phyloP scores from a whole-genome alignment of 2,329 filamentous ascomycete species.

The Hymenotorrendiella dingleyae region DNA sequence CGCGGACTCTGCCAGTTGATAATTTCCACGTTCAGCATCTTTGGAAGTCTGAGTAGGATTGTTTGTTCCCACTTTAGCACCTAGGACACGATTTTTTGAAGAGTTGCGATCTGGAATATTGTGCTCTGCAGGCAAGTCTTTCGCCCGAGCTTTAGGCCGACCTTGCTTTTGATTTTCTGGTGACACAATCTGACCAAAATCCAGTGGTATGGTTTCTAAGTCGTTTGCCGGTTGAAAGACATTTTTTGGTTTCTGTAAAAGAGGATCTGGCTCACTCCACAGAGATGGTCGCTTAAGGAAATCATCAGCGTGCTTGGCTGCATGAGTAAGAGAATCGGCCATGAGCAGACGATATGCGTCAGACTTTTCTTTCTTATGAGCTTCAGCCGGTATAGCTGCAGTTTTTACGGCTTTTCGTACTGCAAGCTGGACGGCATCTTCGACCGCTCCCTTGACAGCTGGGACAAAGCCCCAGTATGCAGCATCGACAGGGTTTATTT shows the following conservation, averaged over 20 bases:
- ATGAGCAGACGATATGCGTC: conserved; percentile 21
- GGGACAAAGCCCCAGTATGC: conserved; percentile 28
- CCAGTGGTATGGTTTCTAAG: conserved; percentile 13
- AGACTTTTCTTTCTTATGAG: conserved; percentile 16
- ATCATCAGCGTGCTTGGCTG: conserved; percentile 21
- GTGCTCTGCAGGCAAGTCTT: conserved; percentile 6
- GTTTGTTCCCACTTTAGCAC: conserved; percentile 9
- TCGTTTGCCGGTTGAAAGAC: conserved; percentile 1
- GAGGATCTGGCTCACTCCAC: conserved; percentile 9
- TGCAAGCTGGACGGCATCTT: conserved; percentile 25
- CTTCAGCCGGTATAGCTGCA: conserved; percentile 16
- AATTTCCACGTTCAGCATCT: conserved; percentile 6
- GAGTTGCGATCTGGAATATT: conserved; percentile 18
- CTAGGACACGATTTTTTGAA: conserved; percentile 16
- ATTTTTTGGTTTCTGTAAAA: conserved; percentile 2
- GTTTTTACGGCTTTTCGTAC: conserved; percentile 24
- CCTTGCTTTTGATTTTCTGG: conserved; percentile 7
- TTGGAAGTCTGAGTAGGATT: conserved; percentile 3
- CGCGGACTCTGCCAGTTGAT: conserved; percentile 11
- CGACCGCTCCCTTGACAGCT: conserved; percentile 22
- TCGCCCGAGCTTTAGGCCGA: conserved; percentile 3
- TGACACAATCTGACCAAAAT: conserved; percentile 7
- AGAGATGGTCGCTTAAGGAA: conserved; percentile 20
- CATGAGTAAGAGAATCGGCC: conserved; percentile 20
- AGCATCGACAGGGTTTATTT: conserved; percentile 15